Evolutionary conservation across 2,329 filamentous ascomycete genomes (phyloP).

Genomic region (Cladobotryum protrusum): DNA sequence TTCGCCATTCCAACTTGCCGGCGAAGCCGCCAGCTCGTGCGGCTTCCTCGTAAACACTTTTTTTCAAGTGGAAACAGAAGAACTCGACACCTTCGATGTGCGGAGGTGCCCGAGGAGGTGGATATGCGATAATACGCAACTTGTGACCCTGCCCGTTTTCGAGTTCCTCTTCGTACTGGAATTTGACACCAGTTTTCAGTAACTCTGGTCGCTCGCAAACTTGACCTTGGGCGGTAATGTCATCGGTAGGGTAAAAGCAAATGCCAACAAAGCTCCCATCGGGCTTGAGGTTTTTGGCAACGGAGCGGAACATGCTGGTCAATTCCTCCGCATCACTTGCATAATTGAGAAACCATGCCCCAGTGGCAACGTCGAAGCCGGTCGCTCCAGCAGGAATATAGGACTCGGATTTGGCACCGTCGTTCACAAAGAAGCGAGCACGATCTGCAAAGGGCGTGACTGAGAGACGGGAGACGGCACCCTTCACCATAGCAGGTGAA

Average conservation of each 20-base stretch:
- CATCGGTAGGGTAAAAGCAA: not conserved
- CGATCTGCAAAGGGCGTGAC: not conserved
- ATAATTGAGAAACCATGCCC: conserved; percentile 9
- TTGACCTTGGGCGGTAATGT: not conserved
- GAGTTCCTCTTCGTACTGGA: not conserved
- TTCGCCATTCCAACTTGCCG: conserved; percentile 3
- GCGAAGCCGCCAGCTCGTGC: conserved; percentile 5
- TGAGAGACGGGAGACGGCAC: not conserved
- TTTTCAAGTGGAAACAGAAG: conserved; percentile 5
- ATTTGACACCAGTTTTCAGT: not conserved
- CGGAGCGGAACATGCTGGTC: conserved; percentile 5
- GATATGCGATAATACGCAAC: not conserved
- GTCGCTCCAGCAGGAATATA: not conserved
- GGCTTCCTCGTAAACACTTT: conserved; percentile 5
- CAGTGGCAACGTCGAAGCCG: conserved; percentile 4
- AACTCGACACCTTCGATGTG: not conserved
- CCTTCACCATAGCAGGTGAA: not conserved
- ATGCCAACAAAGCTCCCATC: conserved; percentile 7
- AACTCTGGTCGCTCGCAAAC: not conserved
- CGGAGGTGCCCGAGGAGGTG: not conserved
- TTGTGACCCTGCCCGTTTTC: not conserved
- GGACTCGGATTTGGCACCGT: not conserved
- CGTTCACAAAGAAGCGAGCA: not conserved
- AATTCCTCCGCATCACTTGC: not conserved
- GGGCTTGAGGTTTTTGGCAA: conserved; percentile 5